These are phyloP conservation scores for Hymenoscyphus fructigenus DNA, from an alignment of 2,329 filamentous ascomycete species.

Conservation along the genomic window DNA sequence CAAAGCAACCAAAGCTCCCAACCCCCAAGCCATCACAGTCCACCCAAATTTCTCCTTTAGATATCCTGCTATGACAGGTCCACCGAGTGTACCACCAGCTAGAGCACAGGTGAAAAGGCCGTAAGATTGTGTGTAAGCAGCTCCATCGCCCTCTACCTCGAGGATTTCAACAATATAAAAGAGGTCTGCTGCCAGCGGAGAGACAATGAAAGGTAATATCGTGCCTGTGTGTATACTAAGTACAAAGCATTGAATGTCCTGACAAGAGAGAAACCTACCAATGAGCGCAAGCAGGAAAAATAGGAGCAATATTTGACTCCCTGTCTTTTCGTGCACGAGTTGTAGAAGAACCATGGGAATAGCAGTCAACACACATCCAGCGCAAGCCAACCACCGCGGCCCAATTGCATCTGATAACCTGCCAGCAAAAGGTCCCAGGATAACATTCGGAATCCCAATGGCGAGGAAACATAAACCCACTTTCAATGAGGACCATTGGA, in stretches of 20 bases:
- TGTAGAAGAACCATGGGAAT: constrained; percentile 13
- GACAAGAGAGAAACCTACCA: constrained; percentile 6
- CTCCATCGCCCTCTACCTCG: constrained; percentile 7
- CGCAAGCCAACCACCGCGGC: constrained; percentile 9
- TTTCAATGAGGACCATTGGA: constrained; percentile 11
- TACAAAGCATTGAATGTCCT: neutral
- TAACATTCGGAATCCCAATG: constrained; percentile 8
- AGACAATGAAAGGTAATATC: constrained; percentile 12
- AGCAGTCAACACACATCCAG: constrained; percentile 3
- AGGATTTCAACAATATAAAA: constrained; percentile 13
- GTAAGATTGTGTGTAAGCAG: constrained; percentile 55
- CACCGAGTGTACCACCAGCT: constrained; percentile 48
- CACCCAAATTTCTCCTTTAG: constrained; percentile 47
- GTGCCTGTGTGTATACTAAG: neutral
- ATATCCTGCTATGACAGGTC: constrained; percentile 51
- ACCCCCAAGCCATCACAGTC: constrained; percentile 50
- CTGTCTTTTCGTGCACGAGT: constrained; percentile 7
- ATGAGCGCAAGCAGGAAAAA: neutral
- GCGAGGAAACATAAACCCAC: constrained; percentile 10
- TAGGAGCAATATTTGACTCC: constrained; percentile 4
- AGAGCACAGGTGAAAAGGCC: constrained; percentile 53
- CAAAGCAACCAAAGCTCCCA: constrained; percentile 48
- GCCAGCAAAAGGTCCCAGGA: constrained; percentile 12
- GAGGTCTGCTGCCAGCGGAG: constrained; percentile 14
- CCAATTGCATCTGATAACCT: constrained; percentile 9